phyloP scores from a whole-genome alignment of 257 asterid genomes.

The Solanum ossicruentum region DNA sequence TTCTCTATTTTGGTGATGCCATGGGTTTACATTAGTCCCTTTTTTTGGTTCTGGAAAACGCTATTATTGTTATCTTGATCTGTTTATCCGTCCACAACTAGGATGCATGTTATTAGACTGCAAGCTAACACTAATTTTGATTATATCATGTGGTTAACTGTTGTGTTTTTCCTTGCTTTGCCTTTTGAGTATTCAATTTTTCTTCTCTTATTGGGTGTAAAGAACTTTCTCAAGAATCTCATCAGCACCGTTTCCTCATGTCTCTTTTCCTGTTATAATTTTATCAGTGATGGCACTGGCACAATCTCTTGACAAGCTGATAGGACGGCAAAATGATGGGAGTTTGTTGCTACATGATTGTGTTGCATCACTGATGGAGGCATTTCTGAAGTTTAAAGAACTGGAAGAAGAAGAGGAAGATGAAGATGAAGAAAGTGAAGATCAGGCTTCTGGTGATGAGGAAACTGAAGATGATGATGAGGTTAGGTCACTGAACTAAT shows the following conservation, averaged over 20 bases:
- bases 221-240: background rate
- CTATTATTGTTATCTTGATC: background rate
- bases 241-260: background rate
- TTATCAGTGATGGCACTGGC: slow-evolving; percentile 22
- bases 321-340: slow-evolving; percentile 1
- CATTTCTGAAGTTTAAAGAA: slow-evolving; percentile 14
- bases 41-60: background rate
- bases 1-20: background rate
- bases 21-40: background rate
- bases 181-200: background rate
- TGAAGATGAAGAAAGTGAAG: slow-evolving; percentile 13
- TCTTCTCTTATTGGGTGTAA: background rate
- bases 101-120: background rate
- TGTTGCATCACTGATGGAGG: slow-evolving; percentile 18
- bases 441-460: slow-evolving; percentile 16
- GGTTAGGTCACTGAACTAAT: background rate
- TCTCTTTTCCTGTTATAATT: background rate
- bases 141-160: background rate
- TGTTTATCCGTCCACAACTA: background rate
- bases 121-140: background rate
- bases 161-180: background rate
- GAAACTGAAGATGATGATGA: slow-evolving; percentile 17
- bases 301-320: slow-evolving; percentile 15
- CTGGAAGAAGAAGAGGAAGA: slow-evolving; percentile 12
- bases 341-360: slow-evolving; percentile 7